phyloP scores from a whole-genome alignment of 2,329 filamentous ascomycete species.

The Aspergillus fijiensis region DNA sequence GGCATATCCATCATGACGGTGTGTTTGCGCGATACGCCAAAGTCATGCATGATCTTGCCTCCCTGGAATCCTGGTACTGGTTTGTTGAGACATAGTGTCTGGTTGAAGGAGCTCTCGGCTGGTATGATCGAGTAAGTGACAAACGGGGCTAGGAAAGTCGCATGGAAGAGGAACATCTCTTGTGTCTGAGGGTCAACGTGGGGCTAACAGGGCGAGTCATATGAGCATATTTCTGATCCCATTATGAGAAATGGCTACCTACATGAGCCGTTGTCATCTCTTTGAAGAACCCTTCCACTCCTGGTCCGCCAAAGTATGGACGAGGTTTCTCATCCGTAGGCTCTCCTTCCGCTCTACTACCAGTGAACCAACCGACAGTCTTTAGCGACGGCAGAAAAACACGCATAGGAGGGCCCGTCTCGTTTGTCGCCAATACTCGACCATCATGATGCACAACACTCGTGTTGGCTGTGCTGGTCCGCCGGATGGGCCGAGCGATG shows the following conservation, averaged over 20 bases:
- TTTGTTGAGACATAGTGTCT: conserved; percentile 45
- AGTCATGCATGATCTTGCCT: conserved; percentile 75
- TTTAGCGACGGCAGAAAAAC: conserved; percentile 63
- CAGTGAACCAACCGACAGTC: conserved; percentile 71
- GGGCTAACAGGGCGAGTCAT: conserved; percentile 44
- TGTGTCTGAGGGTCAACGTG: conserved; percentile 64
- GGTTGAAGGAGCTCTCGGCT: conserved; percentile 21
- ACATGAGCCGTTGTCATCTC: conserved; percentile 19
- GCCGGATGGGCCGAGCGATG: conserved; percentile 59
- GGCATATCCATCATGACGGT: conserved; percentile 71
- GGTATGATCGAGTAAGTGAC: conserved; percentile 65
- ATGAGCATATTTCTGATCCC: too few species aligned
- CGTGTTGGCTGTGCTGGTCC: conserved; percentile 71
- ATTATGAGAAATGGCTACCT: neutral
- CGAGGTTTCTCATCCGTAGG: neutral
- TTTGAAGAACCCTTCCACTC: conserved; percentile 35
- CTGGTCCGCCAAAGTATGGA: conserved; percentile 7
- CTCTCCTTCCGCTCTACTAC: conserved; percentile 51
- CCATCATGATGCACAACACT: conserved; percentile 66
- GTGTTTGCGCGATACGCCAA: conserved; percentile 63
- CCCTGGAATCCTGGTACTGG: conserved; percentile 61
- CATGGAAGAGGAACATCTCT: conserved; percentile 68
- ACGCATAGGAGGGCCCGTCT: conserved; percentile 68
- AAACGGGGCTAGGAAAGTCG: conserved; percentile 64
- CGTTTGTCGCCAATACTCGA: conserved; percentile 66